A percentile compares a stretch with the other conserved stretches of the same genome.
phyloP scores from a whole-genome alignment of 805 yeast genomes.

The Scheffersomyces lignosus region DNA sequence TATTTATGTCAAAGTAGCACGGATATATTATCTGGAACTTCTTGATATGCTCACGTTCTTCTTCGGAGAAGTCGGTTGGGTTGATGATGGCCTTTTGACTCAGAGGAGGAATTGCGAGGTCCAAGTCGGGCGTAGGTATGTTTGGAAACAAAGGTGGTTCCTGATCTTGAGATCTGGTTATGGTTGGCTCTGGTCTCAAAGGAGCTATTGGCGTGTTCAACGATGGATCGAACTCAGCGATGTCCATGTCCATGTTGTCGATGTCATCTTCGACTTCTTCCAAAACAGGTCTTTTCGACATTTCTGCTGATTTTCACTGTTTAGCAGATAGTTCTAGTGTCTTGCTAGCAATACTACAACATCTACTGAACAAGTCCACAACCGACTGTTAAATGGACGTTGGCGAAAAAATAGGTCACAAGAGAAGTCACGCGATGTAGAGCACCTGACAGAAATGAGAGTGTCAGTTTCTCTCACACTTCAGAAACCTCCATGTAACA shows the following conservation, averaged over 20 bases:
- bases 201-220: conserved; percentile 73
- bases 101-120: background rate
- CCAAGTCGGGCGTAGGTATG: conserved; percentile 24
- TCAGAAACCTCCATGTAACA: too few species aligned
- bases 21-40: conserved; percentile 81
- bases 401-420: too few species aligned
- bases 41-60: conserved; percentile 64
- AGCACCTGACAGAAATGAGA: too few species aligned
- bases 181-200: conserved; percentile 52
- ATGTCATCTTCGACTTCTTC: conserved; percentile 82
- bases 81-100: conserved; percentile 27
- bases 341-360: too few species aligned
- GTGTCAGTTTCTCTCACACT: too few species aligned
- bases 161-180: conserved; percentile 61
- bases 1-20: conserved; percentile 80
- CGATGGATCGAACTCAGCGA: conserved; percentile 80
- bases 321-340: background rate
- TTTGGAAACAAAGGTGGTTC: conserved; percentile 26
- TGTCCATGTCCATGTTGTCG: conserved; percentile 90
- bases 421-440: too few species aligned
- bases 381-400: too few species aligned
- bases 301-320: conserved; percentile 2
- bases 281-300: conserved; percentile 57
- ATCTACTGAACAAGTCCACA: too few species aligned
- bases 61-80: conserved; percentile 43